phyloP scores from a whole-genome alignment of 2,329 filamentous ascomycete species.

The Fusarium vanettenii region DNA sequence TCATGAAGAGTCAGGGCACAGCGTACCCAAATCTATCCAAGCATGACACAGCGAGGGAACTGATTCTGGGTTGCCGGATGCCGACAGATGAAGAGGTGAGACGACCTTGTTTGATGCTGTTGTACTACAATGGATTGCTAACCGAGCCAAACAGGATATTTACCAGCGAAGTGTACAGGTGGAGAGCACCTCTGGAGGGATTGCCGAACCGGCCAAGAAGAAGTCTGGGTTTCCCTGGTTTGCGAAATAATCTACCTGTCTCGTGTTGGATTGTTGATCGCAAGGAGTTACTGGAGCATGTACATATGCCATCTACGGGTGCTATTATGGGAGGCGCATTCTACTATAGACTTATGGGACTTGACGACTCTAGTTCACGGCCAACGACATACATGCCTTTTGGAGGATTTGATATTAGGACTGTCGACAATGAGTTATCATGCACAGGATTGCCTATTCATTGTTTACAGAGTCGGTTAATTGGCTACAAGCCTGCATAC shows the following conservation, averaged over 20 bases:
- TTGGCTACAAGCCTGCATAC: background rate
- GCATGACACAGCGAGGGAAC: conserved; percentile 76
- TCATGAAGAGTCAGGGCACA: conserved; percentile 91
- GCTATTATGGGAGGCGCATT: conserved; percentile 26
- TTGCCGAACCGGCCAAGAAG: conserved; percentile 66
- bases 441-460: conserved; percentile 2
- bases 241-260: conserved; percentile 55
- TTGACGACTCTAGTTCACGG: conserved; percentile 21
- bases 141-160: conserved; percentile 63
- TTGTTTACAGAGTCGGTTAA: conserved; percentile 8
- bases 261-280: conserved; percentile 13
- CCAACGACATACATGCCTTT: conserved; percentile 6
- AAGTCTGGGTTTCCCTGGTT: conserved; percentile 71
- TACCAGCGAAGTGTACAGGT: conserved; percentile 72
- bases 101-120: conserved; percentile 15
- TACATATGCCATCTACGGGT: conserved; percentile 14
- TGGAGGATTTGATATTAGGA: conserved; percentile 13
- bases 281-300: conserved; percentile 43
- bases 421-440: conserved; percentile 23
- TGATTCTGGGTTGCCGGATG: conserved; percentile 86
- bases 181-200: conserved; percentile 61
- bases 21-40: conserved; percentile 79
- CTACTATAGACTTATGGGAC: conserved; percentile 40
- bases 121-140: conserved; percentile 24
- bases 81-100: conserved; percentile 88